Base-by-base conservation (phyloP, 345 rosid genomes). In the Citrus mangshanensis region DNA sequence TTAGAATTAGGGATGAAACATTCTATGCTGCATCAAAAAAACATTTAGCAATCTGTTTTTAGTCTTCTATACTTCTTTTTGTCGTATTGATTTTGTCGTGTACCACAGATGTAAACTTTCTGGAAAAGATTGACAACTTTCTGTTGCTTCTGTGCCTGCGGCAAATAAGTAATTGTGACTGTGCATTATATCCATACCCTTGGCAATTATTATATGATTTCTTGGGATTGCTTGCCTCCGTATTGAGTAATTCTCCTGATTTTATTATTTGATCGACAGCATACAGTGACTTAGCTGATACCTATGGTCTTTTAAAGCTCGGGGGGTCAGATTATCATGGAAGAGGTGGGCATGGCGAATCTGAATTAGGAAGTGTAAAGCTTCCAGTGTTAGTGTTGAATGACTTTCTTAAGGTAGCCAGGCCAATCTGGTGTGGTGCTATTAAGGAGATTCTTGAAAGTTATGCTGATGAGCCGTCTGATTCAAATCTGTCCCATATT, bases 241-340 rank as follows among this genome's bases (percentile, higher is more conserved):
- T 12, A 5, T 68, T 19, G 5, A 32, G 38, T 4, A 24, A 8
- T 75, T 82, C 54, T 12, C 67, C 30, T 69, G 65, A 63, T 55
- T 40, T 32, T 10, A 51, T 63, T 68, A n/a, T 72, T 60, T 37
- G 64, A 32, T 70, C 16, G 81, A 68, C 94, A 94, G 98, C 82
- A 67, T 96, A 85, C 86, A 88, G 90, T 18, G 93, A 91, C 80
- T 79, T 96, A 75, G 98, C 99, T 0, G 97, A 96, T 82, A 77
- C 92, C 34, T 82, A 90, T 24, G 87, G 84, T 73, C 95, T 96
- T 76, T 67, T 96, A 79, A 96, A 96, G 91, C 88, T 96, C 22
- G 98, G 99, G 77, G 99, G 99, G 9, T 90, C 99, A 46, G 98
- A 96, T 88, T 96, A 81, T 82, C 99, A 96, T 42, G 99, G 93